Conservation (phyloP, 2,329 filamentous ascomycete species). For the Mycosphaerella sp. region DNA sequence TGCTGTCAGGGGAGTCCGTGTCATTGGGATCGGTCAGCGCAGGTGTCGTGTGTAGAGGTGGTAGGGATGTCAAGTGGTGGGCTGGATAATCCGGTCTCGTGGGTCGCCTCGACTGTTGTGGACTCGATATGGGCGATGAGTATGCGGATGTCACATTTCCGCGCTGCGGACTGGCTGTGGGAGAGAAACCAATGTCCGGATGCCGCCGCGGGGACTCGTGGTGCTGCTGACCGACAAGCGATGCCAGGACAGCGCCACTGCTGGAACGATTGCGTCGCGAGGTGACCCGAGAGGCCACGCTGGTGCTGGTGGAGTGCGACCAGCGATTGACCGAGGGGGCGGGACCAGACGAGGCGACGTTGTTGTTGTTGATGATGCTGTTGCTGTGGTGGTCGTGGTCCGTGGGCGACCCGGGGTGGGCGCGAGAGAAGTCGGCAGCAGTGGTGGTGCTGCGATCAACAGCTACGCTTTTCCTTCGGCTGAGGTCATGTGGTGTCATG, state of each 20-base stretch:
- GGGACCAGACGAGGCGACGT: conserved; percentile 34
- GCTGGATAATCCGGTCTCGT: conserved; percentile 19
- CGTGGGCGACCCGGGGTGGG: neutral
- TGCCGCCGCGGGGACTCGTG: conserved; percentile 29
- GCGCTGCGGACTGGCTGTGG: conserved; percentile 35
- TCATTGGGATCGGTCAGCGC: conserved; percentile 26
- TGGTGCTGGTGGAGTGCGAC: conserved; percentile 52
- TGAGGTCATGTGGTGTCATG: conserved; percentile 17
- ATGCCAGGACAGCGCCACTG: conserved; percentile 34
- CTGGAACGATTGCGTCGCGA: conserved; percentile 36
- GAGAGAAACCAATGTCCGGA: conserved; percentile 33
- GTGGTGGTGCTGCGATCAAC: conserved; percentile 29
- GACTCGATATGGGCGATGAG: conserved; percentile 18
- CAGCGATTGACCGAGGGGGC: conserved; percentile 49
- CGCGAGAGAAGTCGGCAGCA: neutral
- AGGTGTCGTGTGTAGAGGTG: conserved; percentile 31
- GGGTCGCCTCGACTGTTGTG: conserved; percentile 23
- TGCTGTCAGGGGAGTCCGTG: conserved; percentile 31
- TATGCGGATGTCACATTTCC: conserved; percentile 18
- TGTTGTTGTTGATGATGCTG: too few species aligned
- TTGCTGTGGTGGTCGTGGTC: neutral
- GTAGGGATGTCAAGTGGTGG: conserved; percentile 29
- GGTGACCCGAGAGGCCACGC: conserved; percentile 36
- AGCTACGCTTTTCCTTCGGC: conserved; percentile 39
- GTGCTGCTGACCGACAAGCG: conserved; percentile 32